Conservation (phyloP, 495 filamentous ascomycete species). For the Tuber aestivum region DNA sequence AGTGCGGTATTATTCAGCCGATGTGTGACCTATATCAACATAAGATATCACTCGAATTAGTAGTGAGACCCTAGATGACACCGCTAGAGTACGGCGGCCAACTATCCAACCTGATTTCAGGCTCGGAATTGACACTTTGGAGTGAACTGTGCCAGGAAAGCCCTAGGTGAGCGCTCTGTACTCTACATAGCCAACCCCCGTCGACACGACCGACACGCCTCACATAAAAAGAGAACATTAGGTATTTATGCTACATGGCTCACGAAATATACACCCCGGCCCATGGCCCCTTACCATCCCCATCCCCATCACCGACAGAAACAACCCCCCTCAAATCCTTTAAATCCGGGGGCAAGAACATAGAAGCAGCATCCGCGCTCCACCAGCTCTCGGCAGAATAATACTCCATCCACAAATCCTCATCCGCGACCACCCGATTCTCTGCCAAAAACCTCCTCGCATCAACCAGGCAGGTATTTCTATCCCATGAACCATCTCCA, state of each 20-base stretch:
- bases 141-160: background rate
- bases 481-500: background rate
- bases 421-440: slow-evolving; percentile 15
- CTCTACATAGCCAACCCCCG: background rate
- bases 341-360: slow-evolving; percentile 28
- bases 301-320: background rate
- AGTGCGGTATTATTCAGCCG: too few relatives aligned
- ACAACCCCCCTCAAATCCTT: slow-evolving; percentile 13
- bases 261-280: background rate
- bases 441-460: slow-evolving; percentile 19
- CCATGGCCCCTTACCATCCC: background rate
- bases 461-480: background rate
- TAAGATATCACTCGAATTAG: background rate
- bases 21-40: background rate
- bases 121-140: background rate
- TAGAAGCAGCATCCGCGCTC: slow-evolving; percentile 19
- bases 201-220: background rate
- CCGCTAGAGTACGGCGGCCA: background rate
- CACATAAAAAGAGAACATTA: background rate
- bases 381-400: slow-evolving; percentile 28
- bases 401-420: slow-evolving; percentile 23
- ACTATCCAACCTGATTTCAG: background rate
- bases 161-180: background rate
- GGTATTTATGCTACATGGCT: background rate
- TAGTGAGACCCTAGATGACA: background rate